A percentile compares a stretch with the other conserved stretches of the same genome.
These are phyloP conservation scores for Phialocephala subalpina DNA, from an alignment of 2,329 filamentous ascomycete genomes.

Conservation along the genomic window DNA sequence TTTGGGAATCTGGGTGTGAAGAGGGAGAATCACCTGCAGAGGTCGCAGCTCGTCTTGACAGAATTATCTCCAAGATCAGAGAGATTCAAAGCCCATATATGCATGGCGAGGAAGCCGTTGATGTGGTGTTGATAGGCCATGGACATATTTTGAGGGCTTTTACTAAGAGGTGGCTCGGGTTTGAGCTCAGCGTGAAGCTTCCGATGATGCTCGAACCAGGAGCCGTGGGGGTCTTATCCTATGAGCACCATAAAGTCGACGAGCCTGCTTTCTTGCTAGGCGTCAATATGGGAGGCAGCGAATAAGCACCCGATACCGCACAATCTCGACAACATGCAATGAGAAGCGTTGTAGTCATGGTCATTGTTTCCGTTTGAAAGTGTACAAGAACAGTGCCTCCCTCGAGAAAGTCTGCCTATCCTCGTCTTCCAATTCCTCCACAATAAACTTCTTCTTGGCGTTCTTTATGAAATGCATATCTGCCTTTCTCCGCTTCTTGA, in stretches of 20 bases:
- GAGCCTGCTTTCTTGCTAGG: slow-evolving; percentile 48
- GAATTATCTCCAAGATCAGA: slow-evolving; percentile 56
- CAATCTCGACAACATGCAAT: not conserved
- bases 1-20: slow-evolving; percentile 60
- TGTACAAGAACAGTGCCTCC: slow-evolving; percentile 67
- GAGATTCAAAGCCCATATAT: slow-evolving; percentile 55
- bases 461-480: slow-evolving; percentile 79
- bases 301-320: not conserved
- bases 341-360: not conserved
- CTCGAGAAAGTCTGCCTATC: slow-evolving; percentile 64
- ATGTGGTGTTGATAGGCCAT: slow-evolving; percentile 57
- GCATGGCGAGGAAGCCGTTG: slow-evolving; percentile 50
- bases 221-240: slow-evolving; percentile 48
- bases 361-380: slow-evolving; percentile 54
- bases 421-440: slow-evolving; percentile 69
- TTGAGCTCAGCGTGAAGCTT: slow-evolving; percentile 45
- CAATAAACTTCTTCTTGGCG: slow-evolving; percentile 70
- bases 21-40: slow-evolving; percentile 57
- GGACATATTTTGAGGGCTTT: slow-evolving; percentile 62
- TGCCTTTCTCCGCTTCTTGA: slow-evolving; percentile 88
- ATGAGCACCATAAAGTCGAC: slow-evolving; percentile 47
- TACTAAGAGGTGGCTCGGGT: slow-evolving; percentile 61
- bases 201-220: slow-evolving; percentile 50
- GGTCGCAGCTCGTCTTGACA: slow-evolving; percentile 56
- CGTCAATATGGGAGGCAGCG: slow-evolving; percentile 42